These are phyloP conservation scores for Trametes cingulata DNA, from an alignment of 768 basidiomycete genomes.

Conservation along the genomic window DNA sequence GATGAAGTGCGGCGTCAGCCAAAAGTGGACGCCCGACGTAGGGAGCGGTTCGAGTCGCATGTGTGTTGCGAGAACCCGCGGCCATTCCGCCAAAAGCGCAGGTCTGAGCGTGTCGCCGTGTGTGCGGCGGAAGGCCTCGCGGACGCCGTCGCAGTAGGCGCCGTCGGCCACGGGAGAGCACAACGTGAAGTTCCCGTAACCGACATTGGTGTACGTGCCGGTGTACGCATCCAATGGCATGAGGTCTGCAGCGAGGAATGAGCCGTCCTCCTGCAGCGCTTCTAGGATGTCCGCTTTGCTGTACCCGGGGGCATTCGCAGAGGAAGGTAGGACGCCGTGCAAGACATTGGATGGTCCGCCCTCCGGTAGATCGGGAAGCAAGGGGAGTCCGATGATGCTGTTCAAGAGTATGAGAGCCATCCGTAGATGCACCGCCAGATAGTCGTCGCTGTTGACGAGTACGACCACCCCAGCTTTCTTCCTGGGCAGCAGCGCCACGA, in stretches of 20 bases:
- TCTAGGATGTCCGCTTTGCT: neutral
- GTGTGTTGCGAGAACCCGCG: constrained; percentile 24
- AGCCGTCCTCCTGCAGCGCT: neutral
- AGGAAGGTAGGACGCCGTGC: neutral
- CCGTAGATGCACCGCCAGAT: neutral
- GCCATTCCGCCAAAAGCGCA: constrained; percentile 32
- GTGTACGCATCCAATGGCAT: constrained; percentile 28
- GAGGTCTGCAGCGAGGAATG: neutral
- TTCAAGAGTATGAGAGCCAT: constrained; percentile 9
- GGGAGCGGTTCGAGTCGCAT: neutral
- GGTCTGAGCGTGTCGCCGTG: neutral
- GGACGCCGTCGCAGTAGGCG: constrained; percentile 27
- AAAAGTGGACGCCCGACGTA: neutral
- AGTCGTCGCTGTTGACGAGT: constrained; percentile 25
- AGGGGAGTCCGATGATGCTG: constrained; percentile 15
- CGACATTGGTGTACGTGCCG: constrained; percentile 39
- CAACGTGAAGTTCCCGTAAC: constrained; percentile 41
- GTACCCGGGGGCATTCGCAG: neutral
- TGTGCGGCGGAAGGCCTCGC: constrained; percentile 33
- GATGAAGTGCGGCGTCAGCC: constrained; percentile 1
- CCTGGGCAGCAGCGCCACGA: constrained; percentile 36
- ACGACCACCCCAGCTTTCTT: constrained; percentile 38
- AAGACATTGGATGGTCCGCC: too few relatives aligned
- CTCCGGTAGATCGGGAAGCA: neutral
- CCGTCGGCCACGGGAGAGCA: constrained; percentile 33